A percentile compares a stretch with the other conserved stretches of the same genome.
phyloP scores from a whole-genome alignment of 371 early-diverging fungal species.

The Racocetra persica region DNA sequence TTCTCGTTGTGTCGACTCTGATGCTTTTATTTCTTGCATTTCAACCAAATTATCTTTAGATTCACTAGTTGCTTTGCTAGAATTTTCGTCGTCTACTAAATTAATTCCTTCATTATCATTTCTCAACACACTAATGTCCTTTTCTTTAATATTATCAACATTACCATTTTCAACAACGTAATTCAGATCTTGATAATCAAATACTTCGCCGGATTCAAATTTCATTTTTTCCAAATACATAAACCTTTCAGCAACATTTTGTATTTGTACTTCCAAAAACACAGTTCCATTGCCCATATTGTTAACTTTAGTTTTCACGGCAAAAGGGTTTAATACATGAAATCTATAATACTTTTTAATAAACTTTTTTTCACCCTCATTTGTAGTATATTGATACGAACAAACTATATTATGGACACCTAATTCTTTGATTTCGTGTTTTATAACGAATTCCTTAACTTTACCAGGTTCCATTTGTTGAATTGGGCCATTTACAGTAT shows the following conservation, averaged over 20 bases:
- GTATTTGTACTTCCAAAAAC: slow-evolving; percentile 92
- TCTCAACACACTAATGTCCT: background rate
- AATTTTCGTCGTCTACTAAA: background rate
- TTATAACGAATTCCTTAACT: slow-evolving; percentile 74
- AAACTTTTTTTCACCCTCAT: slow-evolving; percentile 69
- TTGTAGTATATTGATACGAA: slow-evolving; percentile 80
- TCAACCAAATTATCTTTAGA: slow-evolving; percentile 28
- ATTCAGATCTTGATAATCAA: slow-evolving; percentile 74
- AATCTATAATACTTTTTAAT: slow-evolving; percentile 95
- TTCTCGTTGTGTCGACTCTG: slow-evolving; percentile 1
- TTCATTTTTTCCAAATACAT: slow-evolving; percentile 90
- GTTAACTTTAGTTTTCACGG: slow-evolving; percentile 96
- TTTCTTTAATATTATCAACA: background rate
- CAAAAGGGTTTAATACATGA: slow-evolving; percentile 93
- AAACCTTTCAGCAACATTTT: slow-evolving; percentile 80
- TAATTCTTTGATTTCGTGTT: slow-evolving; percentile 95
- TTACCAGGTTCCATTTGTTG: slow-evolving; percentile 60
- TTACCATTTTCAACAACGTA: slow-evolving; percentile 43
- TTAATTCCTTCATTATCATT: background rate
- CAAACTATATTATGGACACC: slow-evolving; percentile 93
- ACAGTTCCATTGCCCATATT: slow-evolving; percentile 73
- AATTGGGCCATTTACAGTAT: slow-evolving; percentile 23
- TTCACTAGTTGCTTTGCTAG: background rate
- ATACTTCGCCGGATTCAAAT: slow-evolving; percentile 83
- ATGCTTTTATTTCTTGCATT: background rate